Conservation (phyloP, 148 eudicot species). For the Rhododendron mucronatum region DNA sequence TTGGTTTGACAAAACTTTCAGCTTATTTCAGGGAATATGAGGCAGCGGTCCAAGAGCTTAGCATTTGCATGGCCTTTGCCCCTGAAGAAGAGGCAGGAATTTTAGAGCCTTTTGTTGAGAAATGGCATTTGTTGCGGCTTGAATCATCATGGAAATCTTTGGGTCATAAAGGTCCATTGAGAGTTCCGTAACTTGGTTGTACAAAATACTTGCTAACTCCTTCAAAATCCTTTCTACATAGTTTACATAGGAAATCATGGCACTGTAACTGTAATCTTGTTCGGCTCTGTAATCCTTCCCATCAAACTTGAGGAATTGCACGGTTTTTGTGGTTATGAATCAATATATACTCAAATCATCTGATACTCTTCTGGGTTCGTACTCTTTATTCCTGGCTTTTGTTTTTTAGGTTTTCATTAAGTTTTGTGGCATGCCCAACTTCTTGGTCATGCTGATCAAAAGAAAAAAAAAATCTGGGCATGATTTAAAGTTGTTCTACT, state of each 20-base stretch:
- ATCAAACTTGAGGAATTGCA: neutral
- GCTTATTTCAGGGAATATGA: constrained; percentile 59
- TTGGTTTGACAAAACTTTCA: neutral
- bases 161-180: constrained; percentile 54
- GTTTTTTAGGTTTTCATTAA: neutral
- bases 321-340: neutral
- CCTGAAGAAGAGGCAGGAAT: constrained; percentile 86
- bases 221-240: neutral
- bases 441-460: neutral
- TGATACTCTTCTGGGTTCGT: neutral
- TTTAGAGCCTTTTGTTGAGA: constrained; percentile 36
- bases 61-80: constrained; percentile 98
- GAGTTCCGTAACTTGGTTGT: constrained; percentile 25
- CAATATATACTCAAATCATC: neutral
- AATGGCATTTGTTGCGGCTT: constrained; percentile 46
- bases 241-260: neutral
- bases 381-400: neutral
- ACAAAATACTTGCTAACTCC: neutral
- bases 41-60: constrained; percentile 80
- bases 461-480: neutral
- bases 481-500: neutral
- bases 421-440: neutral
- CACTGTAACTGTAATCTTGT: neutral
- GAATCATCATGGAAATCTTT: constrained; percentile 78
- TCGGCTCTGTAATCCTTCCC: neutral